These are phyloP conservation scores for Neurospora sp. DNA, from an alignment of 495 filamentous ascomycete species.

Conservation along the genomic window DNA sequence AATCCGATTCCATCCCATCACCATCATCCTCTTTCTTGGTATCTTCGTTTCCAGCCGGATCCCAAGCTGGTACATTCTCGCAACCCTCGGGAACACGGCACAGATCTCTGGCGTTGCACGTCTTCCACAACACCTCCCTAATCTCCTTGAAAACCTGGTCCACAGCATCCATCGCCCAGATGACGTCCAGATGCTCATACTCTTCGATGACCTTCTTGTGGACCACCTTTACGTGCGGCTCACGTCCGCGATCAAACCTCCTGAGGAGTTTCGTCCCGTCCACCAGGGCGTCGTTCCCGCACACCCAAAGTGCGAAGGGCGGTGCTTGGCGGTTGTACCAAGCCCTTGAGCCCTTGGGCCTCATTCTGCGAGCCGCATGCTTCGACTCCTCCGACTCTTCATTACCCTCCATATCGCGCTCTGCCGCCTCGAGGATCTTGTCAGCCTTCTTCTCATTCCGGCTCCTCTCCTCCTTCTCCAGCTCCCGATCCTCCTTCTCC, in stretches of 20 bases:
- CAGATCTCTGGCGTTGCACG: constrained; percentile 40
- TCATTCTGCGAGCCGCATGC: constrained; percentile 11
- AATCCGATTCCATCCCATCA: constrained; percentile 16
- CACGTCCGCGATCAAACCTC: constrained; percentile 65
- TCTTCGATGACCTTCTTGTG: constrained; percentile 77
- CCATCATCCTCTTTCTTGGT: constrained; percentile 2
- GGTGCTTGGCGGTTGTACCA: constrained; percentile 80
- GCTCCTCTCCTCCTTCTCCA: constrained; percentile 3
- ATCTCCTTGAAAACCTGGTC: constrained; percentile 80
- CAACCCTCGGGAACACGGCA: constrained; percentile 59
- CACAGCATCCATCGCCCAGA: constrained; percentile 88
- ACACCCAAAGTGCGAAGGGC: constrained; percentile 84
- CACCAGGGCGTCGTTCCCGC: constrained; percentile 71
- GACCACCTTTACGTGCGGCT: constrained; percentile 74
- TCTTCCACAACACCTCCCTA: constrained; percentile 73
- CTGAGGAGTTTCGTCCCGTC: constrained; percentile 67
- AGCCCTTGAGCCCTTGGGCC: constrained; percentile 39
- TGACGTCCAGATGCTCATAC: constrained; percentile 91
- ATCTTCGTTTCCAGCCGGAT: constrained; percentile 5
- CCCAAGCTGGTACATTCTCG: constrained; percentile 36
- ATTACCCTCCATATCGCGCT: constrained; percentile 6
- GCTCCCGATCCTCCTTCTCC: constrained; percentile 47
- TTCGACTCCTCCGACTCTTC: constrained; percentile 3
- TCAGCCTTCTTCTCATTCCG: not conserved
- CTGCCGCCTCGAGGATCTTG: constrained; percentile 5